Percentiles rank a stretch among this genome's conserved stretches.
Evolutionary conservation across 108 stramenopile genomes (phyloP).

Genomic region (Phaeodactylum tricornutum): DNA sequence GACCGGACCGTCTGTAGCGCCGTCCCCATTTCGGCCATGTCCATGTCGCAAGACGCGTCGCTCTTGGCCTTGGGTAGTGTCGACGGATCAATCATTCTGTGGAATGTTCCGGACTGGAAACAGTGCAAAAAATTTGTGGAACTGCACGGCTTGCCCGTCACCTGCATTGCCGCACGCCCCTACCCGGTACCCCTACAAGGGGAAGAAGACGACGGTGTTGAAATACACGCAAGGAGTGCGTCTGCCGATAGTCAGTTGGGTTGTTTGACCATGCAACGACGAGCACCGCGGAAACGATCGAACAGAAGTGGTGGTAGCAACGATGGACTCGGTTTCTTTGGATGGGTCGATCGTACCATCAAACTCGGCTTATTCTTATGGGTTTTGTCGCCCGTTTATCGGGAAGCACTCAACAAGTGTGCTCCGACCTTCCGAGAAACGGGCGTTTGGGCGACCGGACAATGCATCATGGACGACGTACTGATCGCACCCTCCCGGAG

Average conservation of each 20-base stretch:
- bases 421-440: constrained; percentile 4
- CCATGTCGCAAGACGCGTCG: constrained; percentile 46
- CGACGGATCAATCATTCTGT: constrained; percentile 58
- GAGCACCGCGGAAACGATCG: constrained; percentile 1
- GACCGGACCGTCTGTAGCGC: constrained; percentile 46
- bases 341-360: neutral
- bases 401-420: constrained; percentile 20
- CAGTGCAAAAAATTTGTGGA: constrained; percentile 46
- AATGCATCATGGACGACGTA: constrained; percentile 15
- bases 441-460: constrained; percentile 1
- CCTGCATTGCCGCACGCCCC: constrained; percentile 74
- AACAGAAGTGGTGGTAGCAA: neutral
- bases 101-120: constrained; percentile 35
- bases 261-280: constrained; percentile 39
- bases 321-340: neutral
- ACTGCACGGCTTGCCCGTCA: constrained; percentile 78
- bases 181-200: constrained; percentile 44
- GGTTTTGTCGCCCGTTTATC: constrained; percentile 17
- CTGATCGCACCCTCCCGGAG: constrained; percentile 21
- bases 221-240: constrained; percentile 60
- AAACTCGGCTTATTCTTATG: constrained; percentile 8
- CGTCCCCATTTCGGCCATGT: constrained; percentile 65
- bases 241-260: constrained; percentile 71
- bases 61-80: constrained; percentile 51
- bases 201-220: constrained; percentile 49